Evolutionary conservation across 1,139 yeast genomes (phyloP).

Genomic region (Protomyces inouyei): DNA sequence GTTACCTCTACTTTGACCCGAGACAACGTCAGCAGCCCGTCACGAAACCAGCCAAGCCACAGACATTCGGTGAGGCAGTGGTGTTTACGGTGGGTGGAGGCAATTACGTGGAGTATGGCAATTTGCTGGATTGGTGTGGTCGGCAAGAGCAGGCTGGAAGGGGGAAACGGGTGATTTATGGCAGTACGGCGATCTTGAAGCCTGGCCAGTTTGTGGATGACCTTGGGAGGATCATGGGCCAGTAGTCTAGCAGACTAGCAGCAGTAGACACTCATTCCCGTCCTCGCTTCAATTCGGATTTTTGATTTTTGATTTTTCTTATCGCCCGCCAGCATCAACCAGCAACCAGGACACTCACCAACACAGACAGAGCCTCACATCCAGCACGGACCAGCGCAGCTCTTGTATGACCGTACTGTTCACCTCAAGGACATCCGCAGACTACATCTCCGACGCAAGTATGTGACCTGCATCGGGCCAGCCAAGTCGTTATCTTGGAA

Average conservation of each 20-base stretch:
- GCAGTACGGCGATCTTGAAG: conserved; percentile 75
- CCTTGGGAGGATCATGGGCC: conserved; percentile 44
- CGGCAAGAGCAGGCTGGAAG: conserved; percentile 33
- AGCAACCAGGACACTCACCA: background rate
- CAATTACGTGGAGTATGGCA: conserved; percentile 86
- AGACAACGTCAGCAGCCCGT: conserved; percentile 58
- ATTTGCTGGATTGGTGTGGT: conserved; percentile 80
- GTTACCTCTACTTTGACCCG: conserved; percentile 86
- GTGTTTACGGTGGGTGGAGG: conserved; percentile 98
- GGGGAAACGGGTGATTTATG: conserved; percentile 61
- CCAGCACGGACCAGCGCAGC: background rate
- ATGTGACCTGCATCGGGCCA: background rate
- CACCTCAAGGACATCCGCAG: conserved; percentile 1
- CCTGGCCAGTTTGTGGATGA: conserved; percentile 74
- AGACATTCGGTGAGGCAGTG: conserved; percentile 76
- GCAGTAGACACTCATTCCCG: too few relatives aligned
- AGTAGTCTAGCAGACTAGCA: background rate
- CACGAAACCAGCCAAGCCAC: conserved; percentile 44
- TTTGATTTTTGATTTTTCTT: background rate
- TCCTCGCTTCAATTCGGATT: too few relatives aligned
- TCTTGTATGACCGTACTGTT: background rate
- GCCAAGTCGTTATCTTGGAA: too few relatives aligned
- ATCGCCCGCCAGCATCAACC: background rate
- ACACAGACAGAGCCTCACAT: background rate
- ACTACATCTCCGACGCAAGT: conserved; percentile 1